Percentiles rank a stretch among this genome's conserved stretches.
phyloP scores from a whole-genome alignment of 179 eudicot genomes.

The Patellifolia procumbens region DNA sequence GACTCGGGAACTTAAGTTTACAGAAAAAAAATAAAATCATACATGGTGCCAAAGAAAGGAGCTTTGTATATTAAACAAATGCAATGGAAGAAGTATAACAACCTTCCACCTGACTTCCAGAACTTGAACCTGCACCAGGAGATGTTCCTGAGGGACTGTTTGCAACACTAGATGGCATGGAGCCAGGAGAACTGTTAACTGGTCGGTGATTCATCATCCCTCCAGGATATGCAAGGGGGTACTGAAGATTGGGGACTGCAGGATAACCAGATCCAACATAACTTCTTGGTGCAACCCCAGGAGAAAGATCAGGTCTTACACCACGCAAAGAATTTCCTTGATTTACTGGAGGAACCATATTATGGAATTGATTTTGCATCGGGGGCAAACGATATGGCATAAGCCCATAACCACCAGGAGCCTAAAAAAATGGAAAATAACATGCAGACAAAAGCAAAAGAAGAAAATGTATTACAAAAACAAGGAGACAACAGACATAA shows the following conservation, averaged over 20 bases:
- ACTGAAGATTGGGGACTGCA: slow-evolving; percentile 60
- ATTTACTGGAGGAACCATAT: slow-evolving; percentile 48
- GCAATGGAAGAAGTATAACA: slow-evolving; percentile 14
- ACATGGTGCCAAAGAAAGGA: neutral
- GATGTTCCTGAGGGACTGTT: slow-evolving; percentile 71
- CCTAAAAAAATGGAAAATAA: slow-evolving; percentile 37
- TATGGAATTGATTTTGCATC: slow-evolving; percentile 67
- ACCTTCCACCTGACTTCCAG: slow-evolving; percentile 88
- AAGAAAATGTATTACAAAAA: neutral
- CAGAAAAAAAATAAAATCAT: neutral
- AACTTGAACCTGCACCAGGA: slow-evolving; percentile 61
- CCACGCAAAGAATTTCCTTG: slow-evolving; percentile 69
- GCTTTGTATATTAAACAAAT: neutral
- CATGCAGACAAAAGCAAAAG: neutral
- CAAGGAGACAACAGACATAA: slow-evolving; percentile 1
- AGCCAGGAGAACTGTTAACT: slow-evolving; percentile 53
- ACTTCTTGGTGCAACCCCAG: slow-evolving; percentile 62
- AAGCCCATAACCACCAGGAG: slow-evolving; percentile 77
- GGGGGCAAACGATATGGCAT: slow-evolving; percentile 76
- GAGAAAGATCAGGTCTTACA: slow-evolving; percentile 53
- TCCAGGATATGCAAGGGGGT: slow-evolving; percentile 69
- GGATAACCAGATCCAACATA: slow-evolving; percentile 66
- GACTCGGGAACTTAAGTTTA: neutral
- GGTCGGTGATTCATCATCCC: slow-evolving; percentile 70
- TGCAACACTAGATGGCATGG: slow-evolving; percentile 45